Base-by-base conservation (phyloP, 345 rosid genomes). In the Mallotus nudiflorus region DNA sequence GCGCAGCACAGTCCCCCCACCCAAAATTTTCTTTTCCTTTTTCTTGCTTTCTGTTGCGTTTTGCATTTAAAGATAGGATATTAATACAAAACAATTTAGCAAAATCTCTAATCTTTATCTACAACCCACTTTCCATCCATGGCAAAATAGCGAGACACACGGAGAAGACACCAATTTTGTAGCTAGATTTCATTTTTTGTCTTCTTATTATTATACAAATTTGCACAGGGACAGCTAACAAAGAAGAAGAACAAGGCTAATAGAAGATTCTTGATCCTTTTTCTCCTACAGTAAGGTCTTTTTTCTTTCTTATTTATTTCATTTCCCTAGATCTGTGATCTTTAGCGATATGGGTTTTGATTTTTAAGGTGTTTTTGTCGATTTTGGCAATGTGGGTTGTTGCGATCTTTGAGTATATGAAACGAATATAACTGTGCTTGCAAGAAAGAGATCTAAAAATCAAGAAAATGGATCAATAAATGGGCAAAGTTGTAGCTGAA, bases 301-400 rank as follows among this genome's bases (percentile, higher is more conserved):
- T 6, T 33, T 6, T 33, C 37, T 33, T 33, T 33, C 37, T 33
- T 6, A 2, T 6, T 33, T 11, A 10, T 65, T 49, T 25, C 57
- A 3, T 66, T 66, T 24, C 33, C 37, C 37, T 35, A 67, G 70
- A 67, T 67, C 70, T 67, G 61, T 33, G 50, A 5, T 49, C n/a
- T 24, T 39, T 67, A 15, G 29, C 20, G 4, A 42, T 44, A 3
- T 67, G 29, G 60, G 58, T 18, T 25, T 37, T 37, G 70, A 67
- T 67, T 67, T 9, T 35, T 33, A 9, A 22, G 8, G 56, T 22
- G 6, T 66, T 51, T 35, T 59, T 35, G 15, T 6, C n/a, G n/a
- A n/a, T n/a, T n/a, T n/a, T n/a, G n/a, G n/a, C n/a, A n/a, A n/a
- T n/a, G n/a, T n/a, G 14, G 37, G 37, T 33, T 33, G 4, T 33